A percentile compares a stretch with the other conserved stretches of the same genome.
These are phyloP conservation scores for Lojkania enalia DNA, from an alignment of 2,329 filamentous ascomycete species.

Conservation along the genomic window DNA sequence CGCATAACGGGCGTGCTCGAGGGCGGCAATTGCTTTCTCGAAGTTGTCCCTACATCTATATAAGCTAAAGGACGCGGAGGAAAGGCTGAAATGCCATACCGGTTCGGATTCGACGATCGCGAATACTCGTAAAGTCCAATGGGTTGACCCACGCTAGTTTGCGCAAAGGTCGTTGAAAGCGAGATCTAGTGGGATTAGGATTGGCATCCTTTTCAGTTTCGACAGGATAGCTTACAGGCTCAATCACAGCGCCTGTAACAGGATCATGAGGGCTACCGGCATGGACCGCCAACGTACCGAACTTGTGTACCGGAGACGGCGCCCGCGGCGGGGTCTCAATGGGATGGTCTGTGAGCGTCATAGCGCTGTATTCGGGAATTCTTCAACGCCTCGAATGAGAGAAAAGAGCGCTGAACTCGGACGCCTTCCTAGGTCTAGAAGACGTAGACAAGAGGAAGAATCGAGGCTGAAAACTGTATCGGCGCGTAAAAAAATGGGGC, in stretches of 20 bases:
- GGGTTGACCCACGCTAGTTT: slow-evolving; percentile 83
- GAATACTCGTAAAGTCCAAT: slow-evolving; percentile 92
- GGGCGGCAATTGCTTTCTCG: slow-evolving; percentile 83
- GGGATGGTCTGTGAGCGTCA: slow-evolving; percentile 54
- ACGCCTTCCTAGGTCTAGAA: too few relatives aligned
- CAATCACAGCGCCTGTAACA: slow-evolving; percentile 90
- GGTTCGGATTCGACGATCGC: slow-evolving; percentile 90
- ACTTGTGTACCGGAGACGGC: slow-evolving; percentile 74
- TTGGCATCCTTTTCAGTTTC: slow-evolving; percentile 12
- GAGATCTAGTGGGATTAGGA: slow-evolving; percentile 65
- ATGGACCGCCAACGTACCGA: slow-evolving; percentile 94
- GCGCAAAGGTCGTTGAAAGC: slow-evolving; percentile 94
- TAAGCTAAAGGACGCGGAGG: too few relatives aligned
- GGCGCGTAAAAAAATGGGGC: too few relatives aligned
- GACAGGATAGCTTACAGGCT: slow-evolving; percentile 58
- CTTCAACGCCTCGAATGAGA: neutral
- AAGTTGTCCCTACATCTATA: slow-evolving; percentile 71
- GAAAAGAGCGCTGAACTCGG: too few relatives aligned
- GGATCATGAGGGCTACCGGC: slow-evolving; percentile 91
- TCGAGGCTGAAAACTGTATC: too few relatives aligned
- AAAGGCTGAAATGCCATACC: too few relatives aligned
- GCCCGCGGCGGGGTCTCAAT: slow-evolving; percentile 75
- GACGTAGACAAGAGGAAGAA: too few relatives aligned
- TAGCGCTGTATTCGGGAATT: slow-evolving; percentile 20
- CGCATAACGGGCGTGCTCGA: slow-evolving; percentile 90